phyloP scores from a whole-genome alignment of 1,139 yeast species.

The Kluyveromyces sp. region DNA sequence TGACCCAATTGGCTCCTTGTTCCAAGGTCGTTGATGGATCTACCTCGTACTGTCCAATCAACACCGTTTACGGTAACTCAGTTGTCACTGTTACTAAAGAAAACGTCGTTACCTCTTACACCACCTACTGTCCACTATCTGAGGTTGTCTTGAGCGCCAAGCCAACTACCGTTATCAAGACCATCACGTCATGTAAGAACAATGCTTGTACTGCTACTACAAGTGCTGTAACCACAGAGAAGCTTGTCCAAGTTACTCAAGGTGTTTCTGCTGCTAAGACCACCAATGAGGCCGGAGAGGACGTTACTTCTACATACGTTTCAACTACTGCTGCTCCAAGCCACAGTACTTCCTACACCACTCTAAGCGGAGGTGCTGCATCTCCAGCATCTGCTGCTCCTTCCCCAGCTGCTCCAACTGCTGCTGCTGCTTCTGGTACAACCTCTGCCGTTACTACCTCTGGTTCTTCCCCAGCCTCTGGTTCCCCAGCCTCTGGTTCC shows the following conservation, averaged over 20 bases:
- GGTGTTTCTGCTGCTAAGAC: not conserved
- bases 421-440: too few relatives aligned
- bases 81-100: constrained; percentile 11
- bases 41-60: constrained; percentile 11
- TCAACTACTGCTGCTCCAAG: too few relatives aligned
- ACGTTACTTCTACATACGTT: too few relatives aligned
- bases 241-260: not conserved
- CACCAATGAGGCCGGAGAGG: not conserved
- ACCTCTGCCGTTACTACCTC: too few relatives aligned
- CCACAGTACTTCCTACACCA: too few relatives aligned
- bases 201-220: constrained; percentile 9
- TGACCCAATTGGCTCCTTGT: not conserved
- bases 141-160: constrained; percentile 4
- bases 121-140: constrained; percentile 9
- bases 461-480: too few relatives aligned
- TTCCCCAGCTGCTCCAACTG: too few relatives aligned
- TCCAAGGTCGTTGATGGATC: constrained; percentile 9
- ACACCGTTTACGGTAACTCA: not conserved
- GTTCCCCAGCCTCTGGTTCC: too few relatives aligned
- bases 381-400: too few relatives aligned
- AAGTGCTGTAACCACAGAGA: not conserved
- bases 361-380: too few relatives aligned
- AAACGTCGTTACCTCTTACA: constrained; percentile 12
- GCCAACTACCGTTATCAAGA: constrained; percentile 9
- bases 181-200: constrained; percentile 11